These are phyloP conservation scores for Leccinum arenicola DNA, from an alignment of 768 basidiomycete genomes.

Conservation along the genomic window DNA sequence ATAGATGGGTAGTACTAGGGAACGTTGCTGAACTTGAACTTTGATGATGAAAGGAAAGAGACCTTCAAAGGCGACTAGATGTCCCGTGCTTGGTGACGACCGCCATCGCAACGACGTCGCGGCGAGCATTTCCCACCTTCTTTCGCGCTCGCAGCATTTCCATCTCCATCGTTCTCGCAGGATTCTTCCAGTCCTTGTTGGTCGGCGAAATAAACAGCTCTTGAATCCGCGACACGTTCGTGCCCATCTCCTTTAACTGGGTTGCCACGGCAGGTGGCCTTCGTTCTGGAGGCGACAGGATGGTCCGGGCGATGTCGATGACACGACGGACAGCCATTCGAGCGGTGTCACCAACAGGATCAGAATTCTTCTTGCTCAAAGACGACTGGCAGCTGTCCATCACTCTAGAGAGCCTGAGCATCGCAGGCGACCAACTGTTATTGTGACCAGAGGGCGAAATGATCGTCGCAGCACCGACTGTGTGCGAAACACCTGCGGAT, in stretches of 20 bases:
- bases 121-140: not conserved
- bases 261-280: not conserved
- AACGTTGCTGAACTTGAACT: too few relatives aligned
- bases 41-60: too few relatives aligned
- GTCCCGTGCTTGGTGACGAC: not conserved
- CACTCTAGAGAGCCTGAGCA: not conserved
- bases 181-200: not conserved
- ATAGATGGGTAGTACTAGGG: too few relatives aligned
- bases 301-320: not conserved
- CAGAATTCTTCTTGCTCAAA: not conserved
- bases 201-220: slow-evolving; percentile 7
- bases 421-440: not conserved
- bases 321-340: not conserved
- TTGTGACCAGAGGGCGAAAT: not conserved
- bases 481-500: not conserved
- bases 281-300: not conserved
- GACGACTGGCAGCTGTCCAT: not conserved
- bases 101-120: not conserved
- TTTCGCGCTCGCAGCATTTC: slow-evolving; percentile 5
- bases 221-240: not conserved
- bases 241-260: not conserved
- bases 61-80: too few relatives aligned
- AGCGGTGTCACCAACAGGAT: not conserved
- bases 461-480: not conserved
- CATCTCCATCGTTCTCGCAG: slow-evolving; percentile 6